Base-by-base conservation (phyloP, 2,329 filamentous ascomycete species). In the Didymella sp. region DNA sequence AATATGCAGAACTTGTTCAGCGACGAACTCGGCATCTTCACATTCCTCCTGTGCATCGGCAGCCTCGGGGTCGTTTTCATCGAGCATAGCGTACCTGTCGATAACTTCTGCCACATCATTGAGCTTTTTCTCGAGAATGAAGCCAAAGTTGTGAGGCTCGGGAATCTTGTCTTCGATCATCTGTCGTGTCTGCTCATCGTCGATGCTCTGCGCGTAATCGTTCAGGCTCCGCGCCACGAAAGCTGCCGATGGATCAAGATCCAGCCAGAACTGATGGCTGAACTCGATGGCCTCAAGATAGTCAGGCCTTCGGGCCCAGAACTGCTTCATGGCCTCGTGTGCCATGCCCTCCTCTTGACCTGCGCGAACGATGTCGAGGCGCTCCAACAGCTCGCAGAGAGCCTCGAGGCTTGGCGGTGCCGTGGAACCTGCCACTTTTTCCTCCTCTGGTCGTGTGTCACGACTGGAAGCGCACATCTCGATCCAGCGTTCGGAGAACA, bases 401-500 rank as follows among this genome's bases (percentile, higher is more conserved):
- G 90, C 92, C n/a, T 94, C 89, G 9, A 95, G 84, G 58, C 84
- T 94, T 9, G 74, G 75, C 6, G 73, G 70, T 2, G 67, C 66
- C 17, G 69, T 59, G 31, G 70, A 66, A 13, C 67, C 82, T 1
- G 85, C 82, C 6, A 85, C 78, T 43, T 67, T 76, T 43, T 81
- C 80, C 5, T 83, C 82, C 44, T 83, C 83, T 27, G 84, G 84
- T 9, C 86, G 85, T 17, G 82, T 81, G 33, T 87, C 84, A 7
- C 83, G 80, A 1, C 85, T 82, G 2, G 89, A 89, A 6, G 90
- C 92, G 68, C 93, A 97, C 71, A 98, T 92, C 72, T 98, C 94
- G 59, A 99, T 94, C 95, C 95, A 99, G n/a, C 92, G 87, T 71
- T 97, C 93, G 59, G 90, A 87, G 79, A 99, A 99, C 6, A 98